Percentiles rank a stretch among this genome's conserved stretches.
These are phyloP conservation scores for Mortierella sp. DNA, from an alignment of 371 early-diverging fungal genomes.

Conservation along the genomic window DNA sequence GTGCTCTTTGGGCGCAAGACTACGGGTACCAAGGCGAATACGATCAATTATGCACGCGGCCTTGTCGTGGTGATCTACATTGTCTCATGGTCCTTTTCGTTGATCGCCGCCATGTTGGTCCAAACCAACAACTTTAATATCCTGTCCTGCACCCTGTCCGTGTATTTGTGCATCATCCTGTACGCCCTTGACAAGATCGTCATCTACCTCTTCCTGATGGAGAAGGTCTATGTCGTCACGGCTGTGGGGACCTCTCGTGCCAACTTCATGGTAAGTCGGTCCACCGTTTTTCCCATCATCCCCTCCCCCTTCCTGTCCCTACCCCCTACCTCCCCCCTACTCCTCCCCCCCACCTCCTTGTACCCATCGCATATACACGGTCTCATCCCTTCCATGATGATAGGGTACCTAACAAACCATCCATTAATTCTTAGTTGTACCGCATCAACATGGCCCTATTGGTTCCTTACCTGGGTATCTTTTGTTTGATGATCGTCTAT, in stretches of 20 bases:
- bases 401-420: too few relatives aligned
- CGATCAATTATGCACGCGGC: conserved; percentile 62
- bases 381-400: too few relatives aligned
- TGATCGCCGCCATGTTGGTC: conserved; percentile 61
- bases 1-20: conserved; percentile 68
- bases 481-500: conserved; percentile 56
- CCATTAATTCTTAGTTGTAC: conserved; percentile 31
- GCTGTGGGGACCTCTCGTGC: conserved; percentile 31
- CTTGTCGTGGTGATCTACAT: conserved; percentile 59
- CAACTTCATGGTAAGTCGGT: conserved; percentile 31
- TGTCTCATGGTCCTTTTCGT: conserved; percentile 62
- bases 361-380: too few relatives aligned
- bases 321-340: too few relatives aligned
- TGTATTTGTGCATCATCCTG: conserved; percentile 55
- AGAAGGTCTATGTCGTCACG: conserved; percentile 62
- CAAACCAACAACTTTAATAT: conserved; percentile 68
- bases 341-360: neutral
- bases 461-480: conserved; percentile 57
- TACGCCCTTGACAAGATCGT: conserved; percentile 60
- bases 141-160: conserved; percentile 60
- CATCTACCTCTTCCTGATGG: conserved; percentile 65
- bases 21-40: conserved; percentile 54
- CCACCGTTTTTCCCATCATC: neutral
- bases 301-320: neutral
- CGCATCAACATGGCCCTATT: conserved; percentile 55